These are phyloP conservation scores for Eutypa lata DNA, from an alignment of 2,329 filamentous ascomycete species.

Conservation along the genomic window DNA sequence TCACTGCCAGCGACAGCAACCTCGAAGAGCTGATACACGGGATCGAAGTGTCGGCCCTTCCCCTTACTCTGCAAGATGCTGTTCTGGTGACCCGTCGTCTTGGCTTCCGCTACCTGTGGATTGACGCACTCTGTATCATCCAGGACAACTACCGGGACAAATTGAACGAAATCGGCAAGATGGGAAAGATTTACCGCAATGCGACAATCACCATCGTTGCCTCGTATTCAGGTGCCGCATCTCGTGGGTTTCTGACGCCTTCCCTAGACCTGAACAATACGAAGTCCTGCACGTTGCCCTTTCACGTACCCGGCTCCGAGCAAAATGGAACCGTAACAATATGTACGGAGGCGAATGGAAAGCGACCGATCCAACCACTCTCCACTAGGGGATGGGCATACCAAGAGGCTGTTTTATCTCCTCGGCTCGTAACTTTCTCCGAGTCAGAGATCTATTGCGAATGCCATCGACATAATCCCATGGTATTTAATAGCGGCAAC, in stretches of 20 bases:
- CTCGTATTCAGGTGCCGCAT: not conserved
- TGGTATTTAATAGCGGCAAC: not conserved
- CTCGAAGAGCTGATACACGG: not conserved
- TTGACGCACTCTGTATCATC: conserved; percentile 7
- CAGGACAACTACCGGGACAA: conserved; percentile 4
- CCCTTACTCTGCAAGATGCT: not conserved
- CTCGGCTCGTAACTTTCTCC: not conserved
- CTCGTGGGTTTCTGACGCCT: not conserved
- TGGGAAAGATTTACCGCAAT: conserved; percentile 2
- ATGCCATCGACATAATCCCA: not conserved
- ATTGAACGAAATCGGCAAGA: not conserved
- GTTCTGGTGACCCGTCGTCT: not conserved
- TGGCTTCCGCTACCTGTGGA: conserved; percentile 5
- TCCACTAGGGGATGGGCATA: not conserved
- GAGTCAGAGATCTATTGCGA: not conserved
- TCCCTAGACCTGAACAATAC: not conserved
- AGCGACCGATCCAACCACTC: not conserved
- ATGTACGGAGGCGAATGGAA: not conserved
- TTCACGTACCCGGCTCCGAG: not conserved
- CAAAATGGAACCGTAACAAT: not conserved
- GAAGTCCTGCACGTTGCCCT: not conserved
- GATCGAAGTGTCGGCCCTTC: not conserved
- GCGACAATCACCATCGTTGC: not conserved
- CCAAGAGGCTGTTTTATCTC: not conserved
- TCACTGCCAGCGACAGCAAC: not conserved